Conservation (phyloP, 148 eudicot species). For the Silene conica region DNA sequence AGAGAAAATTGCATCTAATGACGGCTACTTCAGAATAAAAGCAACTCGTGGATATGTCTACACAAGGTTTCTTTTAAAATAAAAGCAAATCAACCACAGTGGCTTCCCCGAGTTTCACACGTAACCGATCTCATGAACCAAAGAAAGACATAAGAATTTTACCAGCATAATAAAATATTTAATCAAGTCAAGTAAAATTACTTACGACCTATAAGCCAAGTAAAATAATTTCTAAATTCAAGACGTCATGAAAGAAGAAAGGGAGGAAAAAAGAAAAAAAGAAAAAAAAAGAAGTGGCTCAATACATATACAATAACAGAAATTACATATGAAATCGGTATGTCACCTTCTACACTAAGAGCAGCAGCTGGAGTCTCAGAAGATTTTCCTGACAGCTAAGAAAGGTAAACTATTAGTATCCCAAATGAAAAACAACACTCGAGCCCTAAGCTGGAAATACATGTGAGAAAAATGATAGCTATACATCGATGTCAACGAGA, state of each 20-base stretch:
- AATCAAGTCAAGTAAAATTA: not conserved
- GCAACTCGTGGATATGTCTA: not conserved
- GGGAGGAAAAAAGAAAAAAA: not conserved
- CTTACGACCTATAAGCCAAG: not conserved
- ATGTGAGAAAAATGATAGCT: conserved; percentile 21
- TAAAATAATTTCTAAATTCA: not conserved
- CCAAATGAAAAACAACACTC: conserved; percentile 5
- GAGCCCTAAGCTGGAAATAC: not conserved
- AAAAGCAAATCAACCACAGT: not conserved
- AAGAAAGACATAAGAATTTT: not conserved
- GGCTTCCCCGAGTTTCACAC: not conserved
- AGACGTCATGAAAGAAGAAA: conserved; percentile 4
- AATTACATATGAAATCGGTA: conserved; percentile 13
- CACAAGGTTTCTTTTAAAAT: not conserved
- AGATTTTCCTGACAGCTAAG: conserved; percentile 75
- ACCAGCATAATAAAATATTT: not conserved
- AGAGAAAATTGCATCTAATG: not conserved
- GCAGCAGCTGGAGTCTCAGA: conserved; percentile 46
- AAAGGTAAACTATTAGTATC: conserved; percentile 31
- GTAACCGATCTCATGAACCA: not conserved
- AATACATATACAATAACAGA: not conserved
- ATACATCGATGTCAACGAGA: conserved; percentile 77
- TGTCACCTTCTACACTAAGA: conserved; percentile 80
- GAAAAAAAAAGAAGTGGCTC: not conserved
- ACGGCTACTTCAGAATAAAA: not conserved